These are phyloP conservation scores for Gossypium thurberi DNA, from an alignment of 345 rosid species.

Conservation along the genomic window DNA sequence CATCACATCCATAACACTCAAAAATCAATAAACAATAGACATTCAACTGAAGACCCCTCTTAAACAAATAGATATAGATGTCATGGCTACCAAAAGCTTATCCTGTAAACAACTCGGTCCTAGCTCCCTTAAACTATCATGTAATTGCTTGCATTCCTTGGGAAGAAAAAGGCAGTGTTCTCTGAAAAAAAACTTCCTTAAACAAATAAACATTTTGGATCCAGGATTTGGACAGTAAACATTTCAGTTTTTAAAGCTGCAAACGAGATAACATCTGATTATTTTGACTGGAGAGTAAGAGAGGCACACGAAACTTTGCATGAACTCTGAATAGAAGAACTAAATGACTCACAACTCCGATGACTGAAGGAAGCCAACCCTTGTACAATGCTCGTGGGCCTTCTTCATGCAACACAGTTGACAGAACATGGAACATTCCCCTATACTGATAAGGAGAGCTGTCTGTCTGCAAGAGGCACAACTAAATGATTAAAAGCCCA, in stretches of 20 bases:
- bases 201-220: not conserved
- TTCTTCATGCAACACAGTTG: constrained; percentile 82
- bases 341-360: constrained; percentile 83
- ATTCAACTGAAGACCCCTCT: not conserved
- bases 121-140: too few species aligned
- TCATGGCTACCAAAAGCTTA: not conserved
- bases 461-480: constrained; percentile 52
- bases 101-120: not conserved
- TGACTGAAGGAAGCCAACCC: constrained; percentile 99
- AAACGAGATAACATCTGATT: not conserved
- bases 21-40: not conserved
- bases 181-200: too few species aligned
- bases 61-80: not conserved
- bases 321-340: not conserved
- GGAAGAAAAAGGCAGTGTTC: too few species aligned
- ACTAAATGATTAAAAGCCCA: constrained; percentile 1
- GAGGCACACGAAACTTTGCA: not conserved
- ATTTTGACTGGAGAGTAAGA: not conserved
- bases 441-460: constrained; percentile 83
- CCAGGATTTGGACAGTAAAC: not conserved
- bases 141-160: too few species aligned
- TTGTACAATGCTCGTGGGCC: constrained; percentile 92
- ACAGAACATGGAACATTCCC: constrained; percentile 84
- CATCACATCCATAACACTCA: not conserved
- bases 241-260: not conserved